Evolutionary conservation across 2,329 filamentous ascomycete species (phyloP), one percentile per base, ranked within the genome.

Genomic region (Penicillium sp.): DNA sequence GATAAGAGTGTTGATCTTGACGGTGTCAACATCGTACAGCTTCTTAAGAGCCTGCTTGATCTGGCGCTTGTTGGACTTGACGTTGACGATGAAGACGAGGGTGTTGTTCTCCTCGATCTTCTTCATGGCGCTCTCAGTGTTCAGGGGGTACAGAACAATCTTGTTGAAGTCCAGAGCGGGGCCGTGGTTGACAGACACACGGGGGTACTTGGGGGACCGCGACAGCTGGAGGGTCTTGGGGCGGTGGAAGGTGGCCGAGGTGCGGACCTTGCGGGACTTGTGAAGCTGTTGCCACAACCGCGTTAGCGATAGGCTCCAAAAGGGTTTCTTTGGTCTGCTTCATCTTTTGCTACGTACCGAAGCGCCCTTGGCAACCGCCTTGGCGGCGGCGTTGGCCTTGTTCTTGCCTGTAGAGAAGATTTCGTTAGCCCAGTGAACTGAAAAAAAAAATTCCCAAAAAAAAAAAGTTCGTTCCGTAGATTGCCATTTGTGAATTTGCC

Each of bases 101-200:
- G 94, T 99, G 88, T 99, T 99, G 88, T 99, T 93, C 89, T 99
- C 94, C 86, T 99, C 94, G 73, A 99, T 97, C 90, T 97, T 97
- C 91, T 99, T 99, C 93, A 99, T 97, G 76, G 96, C 94, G 77
- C 89, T 94, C 89, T 99, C 94, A 62, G 94, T 99, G 89, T 99
- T 99, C 77, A 99, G 87, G 69, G 94, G 94, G 88, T 97, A 91
- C 77, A 97, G 85, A 80, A 99, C 89, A 79, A 97, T 86, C 88
- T 96, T 97, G 87, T 93, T 90, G 83, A 93, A 90, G 83, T 99
- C 94, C 75, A 99, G 90, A 73, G 92, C 90, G 72, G 93, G 89
- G 77, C 86, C 86, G 79, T 93, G 89, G 74, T 90, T 88, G 78
- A 99, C 87, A 70, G 91, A 93, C 86, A 94, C 96, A 84, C 93